These are phyloP conservation scores for Evansstolkia leycettana DNA, from an alignment of 495 filamentous ascomycete genomes.

Conservation along the genomic window DNA sequence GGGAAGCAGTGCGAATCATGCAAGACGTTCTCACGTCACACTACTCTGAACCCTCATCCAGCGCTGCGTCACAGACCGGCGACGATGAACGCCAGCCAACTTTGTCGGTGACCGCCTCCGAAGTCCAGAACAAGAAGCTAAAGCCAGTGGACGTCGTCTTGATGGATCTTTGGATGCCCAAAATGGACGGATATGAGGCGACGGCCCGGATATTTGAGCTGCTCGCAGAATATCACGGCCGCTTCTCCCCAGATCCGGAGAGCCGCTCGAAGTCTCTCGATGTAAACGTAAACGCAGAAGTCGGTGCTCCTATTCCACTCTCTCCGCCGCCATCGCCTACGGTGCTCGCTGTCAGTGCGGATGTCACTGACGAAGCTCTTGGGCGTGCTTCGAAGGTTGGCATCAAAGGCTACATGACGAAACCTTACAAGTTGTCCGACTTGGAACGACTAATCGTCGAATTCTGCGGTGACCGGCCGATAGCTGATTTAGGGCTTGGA, in stretches of 20 bases:
- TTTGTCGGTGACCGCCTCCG: no score
- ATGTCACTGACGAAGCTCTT: slow-evolving; percentile 57
- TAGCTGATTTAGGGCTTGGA: no score
- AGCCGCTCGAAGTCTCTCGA: slow-evolving; percentile 2
- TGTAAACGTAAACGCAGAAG: no score
- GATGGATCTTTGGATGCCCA: slow-evolving; percentile 84
- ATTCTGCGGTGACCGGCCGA: slow-evolving; percentile 45
- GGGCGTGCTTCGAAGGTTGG: slow-evolving; percentile 52
- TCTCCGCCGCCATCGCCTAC: slow-evolving; percentile 20
- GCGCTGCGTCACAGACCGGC: background rate
- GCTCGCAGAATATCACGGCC: slow-evolving; percentile 22
- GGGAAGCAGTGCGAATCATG: slow-evolving; percentile 60
- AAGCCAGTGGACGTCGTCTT: slow-evolving; percentile 53
- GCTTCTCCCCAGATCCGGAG: slow-evolving; percentile 4
- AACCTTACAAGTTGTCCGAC: slow-evolving; percentile 65
- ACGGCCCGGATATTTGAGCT: slow-evolving; percentile 51
- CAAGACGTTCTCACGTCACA: slow-evolving; percentile 23
- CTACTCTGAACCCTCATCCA: slow-evolving; percentile 4
- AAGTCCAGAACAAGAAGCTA: slow-evolving; percentile 9
- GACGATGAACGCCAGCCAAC: no score
- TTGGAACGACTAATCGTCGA: slow-evolving; percentile 55
- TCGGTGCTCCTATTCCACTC: slow-evolving; percentile 3
- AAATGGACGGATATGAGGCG: slow-evolving; percentile 73
- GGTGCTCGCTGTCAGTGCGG: slow-evolving; percentile 64
- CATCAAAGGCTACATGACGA: slow-evolving; percentile 69